A percentile compares a stretch with the other conserved stretches of the same genome.
Conservation (phyloP, 257 asterid species). For the Linaria vulgaris region DNA sequence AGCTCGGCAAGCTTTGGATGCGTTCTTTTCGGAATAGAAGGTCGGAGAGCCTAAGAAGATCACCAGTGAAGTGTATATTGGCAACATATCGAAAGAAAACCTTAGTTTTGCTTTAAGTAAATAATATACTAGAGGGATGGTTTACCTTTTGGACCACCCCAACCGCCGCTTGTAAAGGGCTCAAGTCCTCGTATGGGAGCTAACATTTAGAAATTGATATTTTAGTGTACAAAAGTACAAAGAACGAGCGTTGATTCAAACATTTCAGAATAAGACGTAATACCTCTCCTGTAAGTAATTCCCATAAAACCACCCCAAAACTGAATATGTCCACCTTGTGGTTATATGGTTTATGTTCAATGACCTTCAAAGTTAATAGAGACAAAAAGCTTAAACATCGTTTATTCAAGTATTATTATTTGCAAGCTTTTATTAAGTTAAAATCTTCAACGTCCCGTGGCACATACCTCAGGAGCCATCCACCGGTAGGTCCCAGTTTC, state of each 20-base stretch:
- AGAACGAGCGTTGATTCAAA: neutral
- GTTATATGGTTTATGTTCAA: constrained; percentile 92
- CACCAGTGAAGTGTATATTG: constrained; percentile 8
- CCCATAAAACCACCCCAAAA: constrained; percentile 93
- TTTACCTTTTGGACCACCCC: constrained; percentile 96
- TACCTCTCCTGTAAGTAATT: constrained; percentile 93
- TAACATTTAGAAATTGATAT: constrained; percentile 34
- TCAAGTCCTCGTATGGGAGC: constrained; percentile 93
- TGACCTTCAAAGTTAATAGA: constrained; percentile 60
- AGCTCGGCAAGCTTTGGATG: constrained; percentile 76
- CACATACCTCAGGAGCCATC: constrained; percentile 99
- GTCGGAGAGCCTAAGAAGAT: constrained; percentile 69
- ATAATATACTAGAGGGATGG: constrained; percentile 5
- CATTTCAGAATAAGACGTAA: constrained; percentile 4
- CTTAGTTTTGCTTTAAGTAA: neutral
- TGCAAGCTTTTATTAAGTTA: neutral
- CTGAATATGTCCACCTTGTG: constrained; percentile 94
- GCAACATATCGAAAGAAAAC: constrained; percentile 5
- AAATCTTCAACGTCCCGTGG: constrained; percentile 1
- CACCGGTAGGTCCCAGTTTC: constrained; percentile 99
- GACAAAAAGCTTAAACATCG: no score
- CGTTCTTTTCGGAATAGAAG: constrained; percentile 74
- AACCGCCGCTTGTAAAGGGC: constrained; percentile 96
- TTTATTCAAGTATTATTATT: no score
- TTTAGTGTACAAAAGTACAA: no score